Percentiles rank a stretch among this genome's conserved stretches.
These are phyloP conservation scores for Nemania diffusa DNA, from an alignment of 2,329 filamentous ascomycete genomes.

Conservation along the genomic window DNA sequence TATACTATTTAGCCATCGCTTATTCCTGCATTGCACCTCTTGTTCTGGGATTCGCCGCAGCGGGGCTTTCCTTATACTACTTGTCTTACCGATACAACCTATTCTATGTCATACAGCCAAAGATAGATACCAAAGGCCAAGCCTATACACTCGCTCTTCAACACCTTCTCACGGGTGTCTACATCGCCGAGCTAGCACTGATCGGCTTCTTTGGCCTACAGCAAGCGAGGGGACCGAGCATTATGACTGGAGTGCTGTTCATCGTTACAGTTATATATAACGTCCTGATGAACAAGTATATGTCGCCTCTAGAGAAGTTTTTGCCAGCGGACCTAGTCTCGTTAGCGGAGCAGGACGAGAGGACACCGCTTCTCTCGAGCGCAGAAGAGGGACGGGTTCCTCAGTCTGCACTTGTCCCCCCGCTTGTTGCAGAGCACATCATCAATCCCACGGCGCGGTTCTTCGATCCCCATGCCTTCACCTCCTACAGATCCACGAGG, in stretches of 20 bases:
- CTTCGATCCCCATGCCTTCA: slow-evolving; percentile 45
- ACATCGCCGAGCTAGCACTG: slow-evolving; percentile 74
- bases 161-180: slow-evolving; percentile 77
- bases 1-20: slow-evolving; percentile 59
- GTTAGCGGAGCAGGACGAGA: slow-evolving; percentile 37
- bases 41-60: slow-evolving; percentile 75
- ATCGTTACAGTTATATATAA: slow-evolving; percentile 72
- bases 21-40: slow-evolving; percentile 80
- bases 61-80: slow-evolving; percentile 77
- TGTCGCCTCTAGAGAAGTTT: slow-evolving; percentile 47
- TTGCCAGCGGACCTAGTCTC: slow-evolving; percentile 42
- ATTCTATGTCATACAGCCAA: slow-evolving; percentile 74
- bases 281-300: slow-evolving; percentile 51
- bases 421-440: slow-evolving; percentile 35
- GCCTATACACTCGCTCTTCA: slow-evolving; percentile 77
- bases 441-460: slow-evolving; percentile 44
- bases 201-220: slow-evolving; percentile 75
- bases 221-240: slow-evolving; percentile 65
- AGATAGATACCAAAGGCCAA: slow-evolving; percentile 78
- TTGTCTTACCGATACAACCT: slow-evolving; percentile 80
- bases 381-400: slow-evolving; percentile 44
- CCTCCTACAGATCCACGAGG: slow-evolving; percentile 45
- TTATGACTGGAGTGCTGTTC: slow-evolving; percentile 70
- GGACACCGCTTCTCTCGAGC: slow-evolving; percentile 42
- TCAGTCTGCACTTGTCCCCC: slow-evolving; percentile 38